Evolutionary conservation across 352 stramenopile species (phyloP), one percentile per base, ranked within the genome.

Genomic region (Aphanomyces invadans): DNA sequence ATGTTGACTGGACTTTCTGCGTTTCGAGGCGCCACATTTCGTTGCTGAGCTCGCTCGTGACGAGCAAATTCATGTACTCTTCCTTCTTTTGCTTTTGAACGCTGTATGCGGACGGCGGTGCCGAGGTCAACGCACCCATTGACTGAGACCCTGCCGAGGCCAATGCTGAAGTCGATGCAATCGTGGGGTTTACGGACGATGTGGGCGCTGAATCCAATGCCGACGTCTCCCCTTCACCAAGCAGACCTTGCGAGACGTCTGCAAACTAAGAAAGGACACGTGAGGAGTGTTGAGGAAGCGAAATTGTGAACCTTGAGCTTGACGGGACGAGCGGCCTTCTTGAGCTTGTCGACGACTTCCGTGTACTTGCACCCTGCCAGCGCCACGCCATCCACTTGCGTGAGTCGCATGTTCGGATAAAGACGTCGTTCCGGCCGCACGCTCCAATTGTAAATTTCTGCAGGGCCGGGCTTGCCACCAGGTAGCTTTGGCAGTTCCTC

Each of bases 391-490:
- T 90, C 83, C 44, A 95, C 91, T 26, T 74, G 81, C 44, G 83
- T 92, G 48, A 95, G 76, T 23, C 86, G 81, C 86, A 95, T 95
- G 52, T 83, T 79, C 59, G 90, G 88, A 4, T 78, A 90, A 64
- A 95, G 60, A 2, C 86, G 83, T 52, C 75, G 81, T 62, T 92
- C 75, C 7, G 83, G 79, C 65, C 90, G 90, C 54, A 95, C 86
- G 64, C 86, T 92, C 86, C 86, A 95, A 67, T 95, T 95, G 73
- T 95, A 88, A 7, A 95, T 78, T 73, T 95, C 86, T 17, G 86
- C 86, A 0, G 86, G 81, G 0, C 86, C 86, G 1, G 86, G 79
- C 66, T 95, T 92, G 70, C 83, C 83, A 52, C 86, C 90, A 17
- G 92, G 38, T 10, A 70, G 81, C 76, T 95, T 95, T 57, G 86